A percentile compares a stretch with the other conserved stretches of the same genome.
phyloP scores from a whole-genome alignment of 139 green algal genomes.

The Asterochloris sp. region DNA sequence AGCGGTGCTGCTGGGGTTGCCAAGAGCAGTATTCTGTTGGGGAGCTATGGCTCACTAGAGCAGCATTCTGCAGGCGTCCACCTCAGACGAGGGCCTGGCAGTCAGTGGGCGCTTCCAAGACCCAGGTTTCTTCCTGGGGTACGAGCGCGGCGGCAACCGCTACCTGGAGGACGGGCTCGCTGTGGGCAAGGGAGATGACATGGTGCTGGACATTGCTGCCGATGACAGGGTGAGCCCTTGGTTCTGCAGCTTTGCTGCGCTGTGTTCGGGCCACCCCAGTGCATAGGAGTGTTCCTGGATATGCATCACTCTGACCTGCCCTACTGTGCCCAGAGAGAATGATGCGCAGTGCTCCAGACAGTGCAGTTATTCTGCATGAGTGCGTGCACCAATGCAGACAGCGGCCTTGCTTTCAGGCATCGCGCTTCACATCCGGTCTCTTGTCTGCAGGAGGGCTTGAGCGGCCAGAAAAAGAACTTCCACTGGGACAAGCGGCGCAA shows the following conservation, averaged over 20 bases:
- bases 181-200: constrained; percentile 2
- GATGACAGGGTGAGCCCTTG: constrained; percentile 53
- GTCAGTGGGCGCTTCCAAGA: constrained; percentile 50
- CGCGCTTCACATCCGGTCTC: neutral
- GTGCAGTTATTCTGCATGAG: too few species aligned
- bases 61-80: too few species aligned
- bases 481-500: constrained; percentile 79
- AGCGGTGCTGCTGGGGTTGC: neutral
- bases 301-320: too few species aligned
- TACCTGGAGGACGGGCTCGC: constrained; percentile 22
- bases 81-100: neutral
- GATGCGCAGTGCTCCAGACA: too few species aligned
- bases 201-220: constrained; percentile 73
- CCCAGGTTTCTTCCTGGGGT: constrained; percentile 36
- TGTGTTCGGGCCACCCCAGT: neutral
- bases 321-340: too few species aligned
- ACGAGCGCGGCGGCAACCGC: constrained; percentile 1
- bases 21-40: neutral
- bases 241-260: neutral
- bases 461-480: constrained; percentile 39
- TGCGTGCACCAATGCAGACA: too few species aligned
- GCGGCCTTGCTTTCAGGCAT: too few species aligned
- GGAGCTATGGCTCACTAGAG: too few species aligned
- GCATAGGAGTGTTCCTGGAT: too few species aligned
- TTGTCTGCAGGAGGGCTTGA: constrained; percentile 44